Percentiles rank a stretch among this genome's conserved stretches.
phyloP scores from a whole-genome alignment of 306 rosid genomes.

The Spatholobus suberectus region DNA sequence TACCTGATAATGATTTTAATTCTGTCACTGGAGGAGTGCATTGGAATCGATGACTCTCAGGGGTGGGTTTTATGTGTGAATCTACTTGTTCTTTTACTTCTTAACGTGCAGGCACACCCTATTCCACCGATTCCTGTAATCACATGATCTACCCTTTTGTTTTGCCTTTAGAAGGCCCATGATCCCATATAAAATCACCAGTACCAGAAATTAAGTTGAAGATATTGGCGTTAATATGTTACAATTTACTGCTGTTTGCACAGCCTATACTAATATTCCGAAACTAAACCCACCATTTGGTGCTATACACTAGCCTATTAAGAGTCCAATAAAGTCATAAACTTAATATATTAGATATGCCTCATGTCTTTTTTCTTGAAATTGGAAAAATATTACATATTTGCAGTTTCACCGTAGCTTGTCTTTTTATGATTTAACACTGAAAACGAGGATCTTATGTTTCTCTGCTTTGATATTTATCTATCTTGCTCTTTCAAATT shows the following conservation, averaged over 20 bases:
- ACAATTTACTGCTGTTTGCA: neutral
- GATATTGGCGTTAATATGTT: neutral
- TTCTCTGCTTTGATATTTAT: constrained; percentile 35
- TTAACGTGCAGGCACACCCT: neutral
- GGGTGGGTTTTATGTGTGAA: neutral
- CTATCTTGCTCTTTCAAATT: constrained; percentile 2
- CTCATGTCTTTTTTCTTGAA: neutral
- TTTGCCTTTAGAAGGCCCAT: neutral
- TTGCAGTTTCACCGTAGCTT: constrained; percentile 14
- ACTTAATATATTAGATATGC: neutral
- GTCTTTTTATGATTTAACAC: constrained; percentile 15
- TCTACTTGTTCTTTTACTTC: neutral
- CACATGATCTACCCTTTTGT: neutral
- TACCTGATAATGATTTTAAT: neutral
- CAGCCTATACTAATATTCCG: neutral
- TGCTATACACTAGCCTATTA: neutral
- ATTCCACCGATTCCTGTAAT: neutral
- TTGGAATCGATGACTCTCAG: neutral
- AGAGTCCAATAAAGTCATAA: neutral
- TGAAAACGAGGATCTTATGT: neutral
- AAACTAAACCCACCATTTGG: neutral
- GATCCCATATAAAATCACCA: neutral
- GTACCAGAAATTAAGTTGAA: neutral
- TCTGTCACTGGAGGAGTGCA: neutral
- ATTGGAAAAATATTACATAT: neutral